Evolutionary conservation across 805 yeast genomes (phyloP).

Genomic region (Barnettozyma vustinii): DNA sequence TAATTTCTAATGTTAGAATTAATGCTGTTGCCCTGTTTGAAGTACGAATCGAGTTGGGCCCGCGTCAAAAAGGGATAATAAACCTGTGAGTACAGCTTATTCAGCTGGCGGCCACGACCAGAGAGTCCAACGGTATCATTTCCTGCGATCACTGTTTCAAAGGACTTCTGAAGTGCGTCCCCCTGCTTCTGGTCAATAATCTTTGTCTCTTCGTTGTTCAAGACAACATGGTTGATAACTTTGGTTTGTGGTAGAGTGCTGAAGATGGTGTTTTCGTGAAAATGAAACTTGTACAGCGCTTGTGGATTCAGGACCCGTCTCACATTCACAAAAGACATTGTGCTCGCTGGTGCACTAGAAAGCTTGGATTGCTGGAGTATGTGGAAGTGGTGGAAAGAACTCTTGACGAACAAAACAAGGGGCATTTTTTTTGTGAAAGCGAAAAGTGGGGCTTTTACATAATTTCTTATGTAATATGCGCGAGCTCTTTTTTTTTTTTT

Average conservation of each 20-base stretch:
- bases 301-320: conserved; percentile 5
- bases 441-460: not conserved
- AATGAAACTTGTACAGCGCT: conserved; percentile 15
- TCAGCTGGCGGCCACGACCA: conserved; percentile 1
- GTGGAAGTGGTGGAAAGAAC: not conserved
- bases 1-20: conserved; percentile 3
- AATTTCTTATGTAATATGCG: not conserved
- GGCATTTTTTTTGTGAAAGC: not conserved
- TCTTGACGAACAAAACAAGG: not conserved
- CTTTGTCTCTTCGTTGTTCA: conserved; percentile 9
- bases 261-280: conserved; percentile 20
- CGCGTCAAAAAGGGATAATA: conserved; percentile 20
- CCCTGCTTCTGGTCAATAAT: conserved; percentile 9
- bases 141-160: conserved; percentile 8
- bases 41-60: conserved; percentile 8
- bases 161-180: conserved; percentile 12
- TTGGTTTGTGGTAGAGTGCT: conserved; percentile 14
- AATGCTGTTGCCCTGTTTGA: conserved; percentile 6
- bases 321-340: not conserved
- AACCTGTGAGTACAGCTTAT: conserved; percentile 12
- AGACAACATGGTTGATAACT: conserved; percentile 15
- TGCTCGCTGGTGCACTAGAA: not conserved
- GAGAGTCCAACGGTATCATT: not conserved
- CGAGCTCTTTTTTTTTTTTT: not conserved
- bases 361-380: not conserved